Evolutionary conservation across 148 eudicot genomes (phyloP).

Genomic region (Heliosperma pusillum): DNA sequence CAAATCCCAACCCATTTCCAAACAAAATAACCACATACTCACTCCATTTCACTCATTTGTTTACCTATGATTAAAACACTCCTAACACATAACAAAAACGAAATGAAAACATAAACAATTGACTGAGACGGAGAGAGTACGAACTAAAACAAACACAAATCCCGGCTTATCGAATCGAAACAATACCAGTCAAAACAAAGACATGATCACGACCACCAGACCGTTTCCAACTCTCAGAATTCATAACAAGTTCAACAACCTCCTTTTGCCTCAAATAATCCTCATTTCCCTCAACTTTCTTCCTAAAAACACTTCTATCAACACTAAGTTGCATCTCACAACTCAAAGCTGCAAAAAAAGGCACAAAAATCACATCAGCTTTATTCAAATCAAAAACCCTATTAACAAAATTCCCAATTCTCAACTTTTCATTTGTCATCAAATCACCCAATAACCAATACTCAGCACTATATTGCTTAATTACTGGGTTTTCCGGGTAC

Average conservation of each 20-base stretch:
- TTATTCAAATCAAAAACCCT: conserved; percentile 54
- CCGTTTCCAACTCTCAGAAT: conserved; percentile 62
- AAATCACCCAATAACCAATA: conserved; percentile 93
- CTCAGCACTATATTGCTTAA: conserved; percentile 94
- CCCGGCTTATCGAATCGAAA: too few relatives aligned
- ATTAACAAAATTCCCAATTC: conserved; percentile 56
- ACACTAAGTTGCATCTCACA: conserved; percentile 80
- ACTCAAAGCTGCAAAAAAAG: conserved; percentile 86
- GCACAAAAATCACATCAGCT: conserved; percentile 89
- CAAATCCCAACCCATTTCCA: too few relatives aligned
- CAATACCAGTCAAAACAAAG: conserved; percentile 91
- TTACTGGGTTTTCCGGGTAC: conserved; percentile 77
- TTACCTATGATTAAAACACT: too few relatives aligned
- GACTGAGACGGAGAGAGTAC: neutral
- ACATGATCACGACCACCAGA: conserved; percentile 96
- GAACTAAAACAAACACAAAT: too few relatives aligned
- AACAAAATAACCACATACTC: too few relatives aligned
- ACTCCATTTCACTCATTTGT: too few relatives aligned
- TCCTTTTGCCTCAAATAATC: conserved; percentile 77
- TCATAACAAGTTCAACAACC: conserved; percentile 66
- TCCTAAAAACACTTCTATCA: conserved; percentile 66
- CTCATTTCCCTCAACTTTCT: conserved; percentile 59
- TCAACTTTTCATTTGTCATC: conserved; percentile 43
- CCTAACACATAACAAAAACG: too few relatives aligned
- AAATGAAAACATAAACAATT: neutral